Conservation (phyloP, 2,329 filamentous ascomycete species). For the Colletotrichum sp. region DNA sequence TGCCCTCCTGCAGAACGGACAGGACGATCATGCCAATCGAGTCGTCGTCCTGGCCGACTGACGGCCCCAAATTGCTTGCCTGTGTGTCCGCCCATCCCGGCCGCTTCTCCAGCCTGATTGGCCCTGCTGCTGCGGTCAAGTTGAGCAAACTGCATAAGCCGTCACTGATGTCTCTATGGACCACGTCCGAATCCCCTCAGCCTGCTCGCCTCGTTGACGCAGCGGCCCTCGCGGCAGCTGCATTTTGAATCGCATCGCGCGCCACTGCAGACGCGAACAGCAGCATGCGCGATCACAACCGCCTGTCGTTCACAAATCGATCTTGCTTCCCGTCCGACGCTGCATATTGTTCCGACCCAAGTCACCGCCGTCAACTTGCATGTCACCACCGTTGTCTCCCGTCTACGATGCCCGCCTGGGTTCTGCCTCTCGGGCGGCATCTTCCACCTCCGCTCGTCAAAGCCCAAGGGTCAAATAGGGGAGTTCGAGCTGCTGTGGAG, state of each 20-base stretch:
- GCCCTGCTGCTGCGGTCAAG: background rate
- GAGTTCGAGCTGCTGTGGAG: conserved; percentile 1
- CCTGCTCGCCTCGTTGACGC: conserved; percentile 6
- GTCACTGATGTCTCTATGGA: conserved; percentile 4
- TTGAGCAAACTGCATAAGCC: conserved; percentile 5
- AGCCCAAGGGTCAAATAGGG: background rate
- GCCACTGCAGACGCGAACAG: conserved; percentile 5
- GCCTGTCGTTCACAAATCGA: conserved; percentile 5
- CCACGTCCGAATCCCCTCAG: conserved; percentile 11
- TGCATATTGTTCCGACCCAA: conserved; percentile 2
- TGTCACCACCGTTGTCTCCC: background rate
- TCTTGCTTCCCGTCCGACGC: conserved; percentile 8
- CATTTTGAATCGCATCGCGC: background rate
- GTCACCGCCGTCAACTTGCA: background rate
- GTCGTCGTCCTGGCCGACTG: background rate
- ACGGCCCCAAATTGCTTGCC: background rate
- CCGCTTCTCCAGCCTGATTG: background rate
- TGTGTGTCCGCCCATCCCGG: background rate
- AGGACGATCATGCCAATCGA: conserved; percentile 11
- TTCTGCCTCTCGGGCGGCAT: background rate
- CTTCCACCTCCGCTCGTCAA: background rate
- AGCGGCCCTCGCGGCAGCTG: background rate
- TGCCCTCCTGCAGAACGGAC: conserved; percentile 2
- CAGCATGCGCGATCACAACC: conserved; percentile 13
- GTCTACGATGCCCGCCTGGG: background rate